Conservation (phyloP, 139 green algal species). For the Haematococcus sp. region DNA sequence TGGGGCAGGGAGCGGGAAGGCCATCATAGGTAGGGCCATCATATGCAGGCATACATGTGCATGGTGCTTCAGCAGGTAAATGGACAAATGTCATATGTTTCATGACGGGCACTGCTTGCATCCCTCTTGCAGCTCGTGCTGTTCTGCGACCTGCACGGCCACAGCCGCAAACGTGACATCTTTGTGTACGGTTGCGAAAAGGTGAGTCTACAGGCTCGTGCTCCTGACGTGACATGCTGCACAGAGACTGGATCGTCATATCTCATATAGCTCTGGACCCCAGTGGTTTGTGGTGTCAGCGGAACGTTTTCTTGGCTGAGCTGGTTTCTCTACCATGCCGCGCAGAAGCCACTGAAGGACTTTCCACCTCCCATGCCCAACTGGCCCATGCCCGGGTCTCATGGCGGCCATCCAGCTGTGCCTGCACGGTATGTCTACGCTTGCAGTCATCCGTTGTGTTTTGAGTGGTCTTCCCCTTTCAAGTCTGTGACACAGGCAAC, state of each 20-base stretch:
- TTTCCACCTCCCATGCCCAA: too few species aligned
- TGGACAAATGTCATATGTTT: not conserved
- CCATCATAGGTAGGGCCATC: too few species aligned
- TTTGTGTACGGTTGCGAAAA: slow-evolving; percentile 79
- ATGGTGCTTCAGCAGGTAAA: not conserved
- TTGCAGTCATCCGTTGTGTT: too few species aligned
- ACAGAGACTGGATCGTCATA: not conserved
- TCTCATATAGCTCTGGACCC: not conserved
- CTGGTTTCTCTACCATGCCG: too few species aligned
- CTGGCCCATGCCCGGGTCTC: slow-evolving; percentile 20
- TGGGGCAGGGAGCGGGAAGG: not conserved
- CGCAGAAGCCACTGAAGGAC: slow-evolving; percentile 7
- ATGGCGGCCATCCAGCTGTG: slow-evolving; percentile 13
- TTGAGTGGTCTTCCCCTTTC: not conserved
- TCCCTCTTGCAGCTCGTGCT: slow-evolving; percentile 46
- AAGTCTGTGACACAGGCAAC: too few species aligned
- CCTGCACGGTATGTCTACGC: slow-evolving; percentile 16
- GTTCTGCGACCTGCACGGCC: slow-evolving; percentile 77
- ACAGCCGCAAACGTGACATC: slow-evolving; percentile 64
- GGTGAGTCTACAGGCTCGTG: too few species aligned
- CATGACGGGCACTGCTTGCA: not conserved
- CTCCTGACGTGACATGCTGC: too few species aligned
- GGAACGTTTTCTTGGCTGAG: too few species aligned
- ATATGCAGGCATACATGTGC: not conserved
- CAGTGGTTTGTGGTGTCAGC: not conserved